Base-by-base conservation (phyloP, 1,284 basidiomycete genomes). In the Fomitiporia mediterranea region DNA sequence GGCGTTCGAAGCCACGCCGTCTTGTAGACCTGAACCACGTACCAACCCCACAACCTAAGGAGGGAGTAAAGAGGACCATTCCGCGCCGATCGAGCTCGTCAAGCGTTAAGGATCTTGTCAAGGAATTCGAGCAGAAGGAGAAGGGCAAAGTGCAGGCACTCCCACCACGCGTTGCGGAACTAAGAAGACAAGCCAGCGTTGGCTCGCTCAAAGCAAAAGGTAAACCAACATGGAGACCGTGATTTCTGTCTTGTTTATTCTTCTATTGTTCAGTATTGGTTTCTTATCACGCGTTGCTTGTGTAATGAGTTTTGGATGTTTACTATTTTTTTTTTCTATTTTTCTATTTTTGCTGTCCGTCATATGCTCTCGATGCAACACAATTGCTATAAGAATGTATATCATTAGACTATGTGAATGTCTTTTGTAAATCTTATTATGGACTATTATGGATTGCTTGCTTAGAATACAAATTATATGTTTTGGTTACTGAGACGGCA, bases 41-140 rank as follows among this genome's bases (percentile, higher is more conserved):
- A 2, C 73, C 75, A 11, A 73, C 72, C 0, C 68, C 69, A 32
- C 56, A 56, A 19, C 58, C 63, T 39, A 57, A 42, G 42, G 59
- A 52, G 28, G 51, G 68, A 9, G 56, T 61, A 8, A 60, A 64
- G 6, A 59, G 66, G 9, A 56, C 68, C 25, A 66, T 76, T 34
- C 70, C 69, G 21, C 68, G 82, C 58, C 69, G 79, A 63, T 81
- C 78, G 57, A 86, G 85, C 61, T 77, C 76, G 11, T 74, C 76
- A 53, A 87, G 84, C 62, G 86, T 89, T 51, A 85, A 77, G 68
- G 86, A 89, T 51, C 67, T 89, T 54, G 79, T 88, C 47, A 74
- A 70, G 64, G 77, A 73, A 38, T 89, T 82, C 63, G 85, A 89
- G 69, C 72, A 75, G 49, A 66, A 80, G 66, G 71, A 77, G 37